These are phyloP conservation scores for Mucor saturninus DNA, from an alignment of 371 early-diverging fungal species.

Conservation along the genomic window DNA sequence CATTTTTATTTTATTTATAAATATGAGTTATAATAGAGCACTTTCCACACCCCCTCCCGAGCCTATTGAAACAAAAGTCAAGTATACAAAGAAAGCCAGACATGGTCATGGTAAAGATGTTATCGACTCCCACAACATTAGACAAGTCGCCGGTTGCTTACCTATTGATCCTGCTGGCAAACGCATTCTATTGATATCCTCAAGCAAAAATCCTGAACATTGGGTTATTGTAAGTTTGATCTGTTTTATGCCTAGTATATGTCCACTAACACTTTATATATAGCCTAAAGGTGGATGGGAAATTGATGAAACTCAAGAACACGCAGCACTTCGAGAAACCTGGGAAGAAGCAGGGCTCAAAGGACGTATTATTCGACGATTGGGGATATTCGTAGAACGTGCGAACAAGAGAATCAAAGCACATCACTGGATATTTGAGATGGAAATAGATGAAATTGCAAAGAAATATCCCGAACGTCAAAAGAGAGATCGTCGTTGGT, in stretches of 20 bases:
- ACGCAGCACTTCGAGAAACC: conserved; percentile 69
- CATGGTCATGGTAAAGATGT: conserved; percentile 49
- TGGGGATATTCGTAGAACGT: conserved; percentile 61
- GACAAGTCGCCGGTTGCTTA: conserved; percentile 68
- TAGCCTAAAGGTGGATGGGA: conserved; percentile 77
- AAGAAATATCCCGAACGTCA: conserved; percentile 67
- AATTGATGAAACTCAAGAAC: conserved; percentile 66
- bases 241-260: no score
- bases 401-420: conserved; percentile 56
- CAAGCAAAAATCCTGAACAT: conserved; percentile 53
- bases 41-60: conserved; percentile 21
- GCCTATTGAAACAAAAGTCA: conserved; percentile 9
- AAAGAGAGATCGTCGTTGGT: conserved; percentile 68
- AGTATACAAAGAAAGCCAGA: conserved; percentile 49
- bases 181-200: conserved; percentile 59
- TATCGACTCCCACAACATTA: conserved; percentile 35
- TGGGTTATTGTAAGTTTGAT: conserved; percentile 57
- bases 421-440: conserved; percentile 64
- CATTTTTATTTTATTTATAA: no score
- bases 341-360: conserved; percentile 73
- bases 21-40: background rate
- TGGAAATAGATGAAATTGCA: conserved; percentile 59
- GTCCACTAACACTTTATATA: background rate
- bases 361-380: conserved; percentile 53
- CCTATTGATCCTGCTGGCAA: conserved; percentile 57